Conservation (phyloP, 768 basidiomycete genomes). For the Rickenella mellea region DNA sequence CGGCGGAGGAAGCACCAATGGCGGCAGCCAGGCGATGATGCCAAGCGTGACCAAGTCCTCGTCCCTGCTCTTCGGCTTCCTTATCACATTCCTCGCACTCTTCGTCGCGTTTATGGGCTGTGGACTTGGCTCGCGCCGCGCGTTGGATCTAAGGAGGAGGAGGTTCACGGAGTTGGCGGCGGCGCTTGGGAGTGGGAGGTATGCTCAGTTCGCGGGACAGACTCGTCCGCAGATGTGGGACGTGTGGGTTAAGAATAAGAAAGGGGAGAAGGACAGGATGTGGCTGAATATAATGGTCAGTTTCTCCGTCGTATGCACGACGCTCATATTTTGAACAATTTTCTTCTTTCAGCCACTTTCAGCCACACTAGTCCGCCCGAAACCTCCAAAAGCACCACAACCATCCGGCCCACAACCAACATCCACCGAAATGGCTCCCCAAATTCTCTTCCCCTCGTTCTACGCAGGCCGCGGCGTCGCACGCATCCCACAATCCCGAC, state of each 20-base stretch:
- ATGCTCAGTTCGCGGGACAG: too few species aligned
- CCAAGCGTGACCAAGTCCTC: slow-evolving; percentile 1
- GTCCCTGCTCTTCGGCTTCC: not conserved
- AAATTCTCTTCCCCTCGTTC: not conserved
- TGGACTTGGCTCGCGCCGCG: not conserved
- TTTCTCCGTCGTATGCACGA: not conserved
- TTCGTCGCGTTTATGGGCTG: not conserved
- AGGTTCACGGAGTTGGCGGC: not conserved
- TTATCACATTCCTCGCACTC: not conserved
- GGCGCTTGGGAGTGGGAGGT: not conserved
- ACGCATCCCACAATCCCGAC: not conserved
- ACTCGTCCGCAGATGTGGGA: not conserved
- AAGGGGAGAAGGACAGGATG: not conserved
- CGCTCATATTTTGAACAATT: not conserved
- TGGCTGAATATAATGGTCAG: not conserved
- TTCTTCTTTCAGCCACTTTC: not conserved
- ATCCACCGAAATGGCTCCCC: not conserved
- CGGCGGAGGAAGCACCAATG: too few species aligned
- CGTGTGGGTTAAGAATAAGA: not conserved
- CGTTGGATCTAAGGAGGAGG: not conserved
- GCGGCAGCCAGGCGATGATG: too few species aligned
- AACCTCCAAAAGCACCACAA: not conserved
- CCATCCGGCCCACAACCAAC: not conserved
- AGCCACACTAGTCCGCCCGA: not conserved
- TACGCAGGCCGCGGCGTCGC: not conserved